Base-by-base conservation (phyloP, 306 rosid species). In the Sindora glabra region DNA sequence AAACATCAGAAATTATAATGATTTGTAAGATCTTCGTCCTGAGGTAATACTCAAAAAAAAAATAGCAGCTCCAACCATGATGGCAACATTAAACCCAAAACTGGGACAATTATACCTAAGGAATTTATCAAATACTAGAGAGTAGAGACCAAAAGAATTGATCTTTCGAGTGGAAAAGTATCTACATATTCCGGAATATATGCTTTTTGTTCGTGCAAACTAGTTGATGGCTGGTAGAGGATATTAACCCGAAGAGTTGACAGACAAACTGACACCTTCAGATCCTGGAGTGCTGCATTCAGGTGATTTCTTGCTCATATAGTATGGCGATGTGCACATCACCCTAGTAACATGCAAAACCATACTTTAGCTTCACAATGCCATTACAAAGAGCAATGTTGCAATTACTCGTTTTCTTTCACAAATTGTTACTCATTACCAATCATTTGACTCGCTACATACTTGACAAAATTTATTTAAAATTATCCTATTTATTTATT, bases 211-310 rank as follows among this genome's bases (percentile, higher is more conserved):
- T 46, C 49, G 9, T 33, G 38, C 32, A 60, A 49, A 54, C 83
- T 75, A 77, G 64, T 73, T 74, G 14, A 49, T 57, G 29, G 79
- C 67, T 23, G 68, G 72, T 45, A 64, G 70, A 75, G 85, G 32
- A 55, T 59, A 55, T 7, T 85, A 77, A 56, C 75, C 74, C n/a
- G 68, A 30, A 45, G 77, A 74, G 44, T 74, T 79, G 68, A 68
- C 21, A 16, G 88, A 59, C 68, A 75, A 62, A 65, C 65, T 59
- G 57, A 68, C 17, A 45, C 57, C 69, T 24, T 78, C 70, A 11
- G 88, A 67, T 78, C 80, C 76, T 58, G 68, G 62, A 30, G 70
- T 70, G 79, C 67, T 53, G 70, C 79, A 23, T 58, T 90, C 95
- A 13, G 81, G 69, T 51, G 81, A 65, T 71, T 79, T 77, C 67